phyloP scores from a whole-genome alignment of 345 rosid species.

The Moricandia arvensis region DNA sequence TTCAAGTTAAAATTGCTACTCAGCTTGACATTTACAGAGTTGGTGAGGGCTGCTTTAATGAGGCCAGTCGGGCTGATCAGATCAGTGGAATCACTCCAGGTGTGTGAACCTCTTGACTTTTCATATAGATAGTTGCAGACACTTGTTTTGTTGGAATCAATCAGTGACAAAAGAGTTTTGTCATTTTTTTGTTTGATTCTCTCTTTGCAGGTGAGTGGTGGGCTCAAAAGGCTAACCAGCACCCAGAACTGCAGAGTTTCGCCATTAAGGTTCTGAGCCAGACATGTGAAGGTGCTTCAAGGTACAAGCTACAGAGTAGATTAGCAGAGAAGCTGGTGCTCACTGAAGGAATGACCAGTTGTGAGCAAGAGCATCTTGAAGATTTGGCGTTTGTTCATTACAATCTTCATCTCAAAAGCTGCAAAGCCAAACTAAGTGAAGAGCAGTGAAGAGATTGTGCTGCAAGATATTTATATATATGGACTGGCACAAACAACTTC shows the following conservation, averaged over 20 bases:
- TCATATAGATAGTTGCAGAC: background rate
- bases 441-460: constrained; percentile 6
- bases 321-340: constrained; percentile 48
- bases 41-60: constrained; percentile 41
- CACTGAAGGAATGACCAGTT: constrained; percentile 18
- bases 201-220: constrained; percentile 54
- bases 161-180: background rate
- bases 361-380: constrained; percentile 30
- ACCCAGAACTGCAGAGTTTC: constrained; percentile 54
- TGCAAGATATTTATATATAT: background rate
- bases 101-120: constrained; percentile 24
- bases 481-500: constrained; percentile 4
- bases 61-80: constrained; percentile 43
- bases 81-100: constrained; percentile 46
- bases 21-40: constrained; percentile 47
- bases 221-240: constrained; percentile 43
- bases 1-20: constrained; percentile 33
- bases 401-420: constrained; percentile 46
- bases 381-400: constrained; percentile 47
- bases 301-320: constrained; percentile 45
- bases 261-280: constrained; percentile 52
- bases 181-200: background rate
- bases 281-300: constrained; percentile 55
- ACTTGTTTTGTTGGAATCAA: background rate
- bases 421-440: constrained; percentile 14